These are phyloP conservation scores for Cyclostephanos invisitatus DNA, from an alignment of 108 stramenopile species.

Conservation along the genomic window DNA sequence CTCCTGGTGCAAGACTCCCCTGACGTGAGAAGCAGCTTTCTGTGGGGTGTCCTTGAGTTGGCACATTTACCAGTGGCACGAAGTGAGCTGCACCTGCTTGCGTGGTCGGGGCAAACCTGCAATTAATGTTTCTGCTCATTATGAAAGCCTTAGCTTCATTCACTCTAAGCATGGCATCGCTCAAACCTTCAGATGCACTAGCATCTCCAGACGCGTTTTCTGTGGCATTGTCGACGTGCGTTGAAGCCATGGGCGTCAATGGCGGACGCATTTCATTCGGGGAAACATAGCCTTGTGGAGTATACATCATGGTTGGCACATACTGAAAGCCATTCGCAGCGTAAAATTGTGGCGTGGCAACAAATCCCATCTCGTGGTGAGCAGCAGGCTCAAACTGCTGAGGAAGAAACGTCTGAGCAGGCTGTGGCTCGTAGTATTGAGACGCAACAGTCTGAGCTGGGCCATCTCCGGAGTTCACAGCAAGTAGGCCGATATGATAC, in stretches of 20 bases:
- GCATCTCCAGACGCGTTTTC: background rate
- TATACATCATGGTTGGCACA: background rate
- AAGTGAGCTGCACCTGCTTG: background rate
- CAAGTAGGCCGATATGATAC: background rate
- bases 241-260: background rate
- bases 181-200: background rate
- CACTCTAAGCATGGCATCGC: background rate
- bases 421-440: background rate
- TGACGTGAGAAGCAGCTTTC: background rate
- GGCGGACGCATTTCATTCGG: background rate
- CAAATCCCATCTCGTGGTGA: background rate
- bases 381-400: background rate
- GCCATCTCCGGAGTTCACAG: background rate
- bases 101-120: background rate
- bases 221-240: background rate
- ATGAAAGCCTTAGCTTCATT: background rate
- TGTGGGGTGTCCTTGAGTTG: background rate
- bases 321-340: background rate
- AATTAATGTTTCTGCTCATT: background rate
- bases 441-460: background rate
- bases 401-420: background rate
- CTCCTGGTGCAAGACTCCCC: background rate
- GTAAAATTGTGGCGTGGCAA: background rate
- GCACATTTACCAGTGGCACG: background rate
- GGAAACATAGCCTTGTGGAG: background rate